Evolutionary conservation across 768 basidiomycete genomes (phyloP).

Genomic region (Multifurca ochricompacta): DNA sequence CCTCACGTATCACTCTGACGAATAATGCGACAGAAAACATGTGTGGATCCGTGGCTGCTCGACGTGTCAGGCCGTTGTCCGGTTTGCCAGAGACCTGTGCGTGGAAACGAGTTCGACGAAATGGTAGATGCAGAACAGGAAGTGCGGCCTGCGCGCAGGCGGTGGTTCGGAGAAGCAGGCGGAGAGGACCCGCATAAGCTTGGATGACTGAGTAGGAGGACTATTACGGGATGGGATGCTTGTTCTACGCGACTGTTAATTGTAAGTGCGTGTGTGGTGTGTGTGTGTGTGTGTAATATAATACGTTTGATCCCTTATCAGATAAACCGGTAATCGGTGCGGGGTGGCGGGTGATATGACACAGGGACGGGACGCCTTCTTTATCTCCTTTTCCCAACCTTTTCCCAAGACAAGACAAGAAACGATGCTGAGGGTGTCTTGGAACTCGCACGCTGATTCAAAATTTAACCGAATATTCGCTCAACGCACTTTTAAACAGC

Average conservation of each 20-base stretch:
- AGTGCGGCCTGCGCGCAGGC: slow-evolving; percentile 20
- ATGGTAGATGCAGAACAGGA: slow-evolving; percentile 27
- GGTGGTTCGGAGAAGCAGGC: slow-evolving; percentile 14
- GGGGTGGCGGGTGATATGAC: no score
- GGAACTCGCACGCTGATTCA: no score
- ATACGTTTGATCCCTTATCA: no score
- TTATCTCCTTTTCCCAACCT: no score
- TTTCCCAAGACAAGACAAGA: no score
- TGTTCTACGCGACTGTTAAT: background rate
- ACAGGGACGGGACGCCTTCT: no score
- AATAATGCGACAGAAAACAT: slow-evolving; percentile 54
- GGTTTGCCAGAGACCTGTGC: slow-evolving; percentile 72
- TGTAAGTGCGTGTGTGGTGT: background rate
- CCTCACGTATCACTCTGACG: background rate
- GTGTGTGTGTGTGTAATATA: background rate
- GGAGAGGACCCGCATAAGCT: slow-evolving; percentile 1
- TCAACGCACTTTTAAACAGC: background rate
- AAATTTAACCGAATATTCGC: background rate
- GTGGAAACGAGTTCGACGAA: slow-evolving; percentile 35
- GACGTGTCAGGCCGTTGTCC: slow-evolving; percentile 86
- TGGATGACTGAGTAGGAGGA: background rate
- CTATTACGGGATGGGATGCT: background rate
- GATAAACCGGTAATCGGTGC: no score
- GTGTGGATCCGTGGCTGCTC: slow-evolving; percentile 82
- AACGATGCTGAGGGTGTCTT: no score